Evolutionary conservation across 768 basidiomycete genomes (phyloP).

Genomic region (Crucibulum laeve): DNA sequence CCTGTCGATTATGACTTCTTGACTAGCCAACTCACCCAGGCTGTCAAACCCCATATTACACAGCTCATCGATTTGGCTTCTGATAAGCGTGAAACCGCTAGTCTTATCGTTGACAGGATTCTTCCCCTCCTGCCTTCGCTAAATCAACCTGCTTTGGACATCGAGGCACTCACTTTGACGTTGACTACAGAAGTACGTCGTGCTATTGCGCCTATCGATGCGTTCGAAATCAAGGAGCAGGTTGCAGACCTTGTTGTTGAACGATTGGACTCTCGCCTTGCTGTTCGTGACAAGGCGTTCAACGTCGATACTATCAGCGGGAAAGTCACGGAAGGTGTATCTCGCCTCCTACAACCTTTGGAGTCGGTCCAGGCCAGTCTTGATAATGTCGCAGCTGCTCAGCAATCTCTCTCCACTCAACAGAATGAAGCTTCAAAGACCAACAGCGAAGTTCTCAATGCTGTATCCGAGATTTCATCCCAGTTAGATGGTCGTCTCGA

Average conservation of each 20-base stretch:
- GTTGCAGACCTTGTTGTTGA: constrained; percentile 87
- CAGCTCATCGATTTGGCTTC: constrained; percentile 87
- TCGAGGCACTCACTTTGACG: constrained; percentile 50
- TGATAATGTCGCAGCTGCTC: constrained; percentile 34
- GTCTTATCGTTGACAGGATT: constrained; percentile 71
- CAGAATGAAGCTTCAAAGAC: constrained; percentile 32
- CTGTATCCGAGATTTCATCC: constrained; percentile 44
- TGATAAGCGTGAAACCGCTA: constrained; percentile 84
- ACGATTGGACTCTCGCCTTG: constrained; percentile 74
- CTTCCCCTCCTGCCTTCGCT: constrained; percentile 56
- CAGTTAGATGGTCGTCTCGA: constrained; percentile 41
- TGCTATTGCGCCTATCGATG: constrained; percentile 72
- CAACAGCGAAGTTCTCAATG: constrained; percentile 33
- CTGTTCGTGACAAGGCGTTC: constrained; percentile 70
- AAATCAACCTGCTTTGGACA: constrained; percentile 39
- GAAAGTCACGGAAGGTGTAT: constrained; percentile 53
- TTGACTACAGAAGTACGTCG: constrained; percentile 67
- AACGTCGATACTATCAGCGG: constrained; percentile 54
- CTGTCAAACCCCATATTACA: constrained; percentile 85
- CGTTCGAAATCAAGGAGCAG: constrained; percentile 85
- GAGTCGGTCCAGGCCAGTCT: constrained; percentile 35
- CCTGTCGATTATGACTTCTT: constrained; percentile 75
- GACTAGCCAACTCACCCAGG: constrained; percentile 72
- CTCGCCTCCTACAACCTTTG: constrained; percentile 20
- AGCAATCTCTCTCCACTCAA: constrained; percentile 32